Percentiles rank a stretch among this genome's conserved stretches.
Conservation (phyloP, 2,329 filamentous ascomycete genomes). For the Hymenoscyphus occultus region DNA sequence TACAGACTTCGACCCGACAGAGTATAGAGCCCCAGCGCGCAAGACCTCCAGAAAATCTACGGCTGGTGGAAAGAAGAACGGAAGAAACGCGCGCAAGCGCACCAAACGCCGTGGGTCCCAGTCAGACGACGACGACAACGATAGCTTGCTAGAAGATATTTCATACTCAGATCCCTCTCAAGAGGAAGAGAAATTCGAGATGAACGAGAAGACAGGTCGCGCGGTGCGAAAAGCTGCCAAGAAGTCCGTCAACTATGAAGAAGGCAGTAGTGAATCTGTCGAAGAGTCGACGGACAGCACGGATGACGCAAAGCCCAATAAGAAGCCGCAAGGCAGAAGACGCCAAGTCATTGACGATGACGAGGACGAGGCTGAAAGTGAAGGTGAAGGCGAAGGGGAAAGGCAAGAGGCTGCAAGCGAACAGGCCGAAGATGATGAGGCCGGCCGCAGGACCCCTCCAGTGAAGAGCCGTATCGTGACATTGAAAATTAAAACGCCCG, state of each 20-base stretch:
- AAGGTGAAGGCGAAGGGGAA: too few relatives aligned
- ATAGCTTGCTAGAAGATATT: slow-evolving; percentile 45
- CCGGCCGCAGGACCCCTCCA: not conserved
- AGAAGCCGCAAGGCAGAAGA: slow-evolving; percentile 26
- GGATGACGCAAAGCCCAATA: slow-evolving; percentile 22
- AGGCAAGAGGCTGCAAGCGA: slow-evolving; percentile 1
- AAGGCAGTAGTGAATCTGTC: slow-evolving; percentile 42
- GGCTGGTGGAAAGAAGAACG: not conserved
- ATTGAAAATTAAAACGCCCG: slow-evolving; percentile 31
- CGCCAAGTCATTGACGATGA: not conserved
- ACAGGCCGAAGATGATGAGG: slow-evolving; percentile 9
- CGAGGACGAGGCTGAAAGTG: slow-evolving; percentile 10
- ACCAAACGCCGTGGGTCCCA: slow-evolving; percentile 1
- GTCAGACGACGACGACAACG: slow-evolving; percentile 51
- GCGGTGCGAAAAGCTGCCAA: slow-evolving; percentile 48
- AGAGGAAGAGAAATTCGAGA: slow-evolving; percentile 41
- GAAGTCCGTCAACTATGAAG: slow-evolving; percentile 47
- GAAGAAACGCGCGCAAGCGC: not conserved
- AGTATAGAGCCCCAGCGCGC: slow-evolving; percentile 41
- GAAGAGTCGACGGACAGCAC: slow-evolving; percentile 32
- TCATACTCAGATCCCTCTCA: slow-evolving; percentile 47
- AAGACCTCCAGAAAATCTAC: slow-evolving; percentile 39
- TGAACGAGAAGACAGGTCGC: slow-evolving; percentile 48
- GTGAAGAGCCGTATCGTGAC: slow-evolving; percentile 27
- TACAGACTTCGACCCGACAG: slow-evolving; percentile 60